Conservation (phyloP, 1,139 yeast genomes). For the Pichia sp. region DNA sequence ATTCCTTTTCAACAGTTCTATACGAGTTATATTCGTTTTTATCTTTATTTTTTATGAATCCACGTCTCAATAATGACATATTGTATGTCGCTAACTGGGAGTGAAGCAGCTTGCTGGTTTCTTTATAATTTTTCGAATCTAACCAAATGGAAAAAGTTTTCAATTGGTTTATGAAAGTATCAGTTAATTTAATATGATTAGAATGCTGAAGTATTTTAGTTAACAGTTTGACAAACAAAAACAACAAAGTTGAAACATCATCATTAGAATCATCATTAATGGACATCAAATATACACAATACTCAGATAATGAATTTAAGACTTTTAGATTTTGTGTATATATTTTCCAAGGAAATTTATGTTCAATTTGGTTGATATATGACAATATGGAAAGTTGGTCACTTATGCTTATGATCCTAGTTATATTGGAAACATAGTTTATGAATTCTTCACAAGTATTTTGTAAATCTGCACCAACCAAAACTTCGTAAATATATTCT, state of each 20-base stretch:
- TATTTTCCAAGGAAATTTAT: slow-evolving; percentile 20
- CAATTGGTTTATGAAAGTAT: slow-evolving; percentile 3
- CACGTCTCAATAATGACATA: slow-evolving; percentile 2
- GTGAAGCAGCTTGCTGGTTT: background rate
- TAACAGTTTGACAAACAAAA: slow-evolving; percentile 3
- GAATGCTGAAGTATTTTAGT: slow-evolving; percentile 1
- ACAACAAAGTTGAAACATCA: background rate
- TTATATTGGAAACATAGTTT: slow-evolving; percentile 16
- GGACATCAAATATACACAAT: slow-evolving; percentile 5
- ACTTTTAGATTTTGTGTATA: slow-evolving; percentile 13
- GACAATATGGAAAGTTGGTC: slow-evolving; percentile 22
- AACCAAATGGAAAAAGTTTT: slow-evolving; percentile 3
- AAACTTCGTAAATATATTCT: slow-evolving; percentile 23
- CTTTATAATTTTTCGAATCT: background rate
- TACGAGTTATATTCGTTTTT: background rate
- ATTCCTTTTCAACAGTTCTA: slow-evolving; percentile 4
- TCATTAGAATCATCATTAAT: background rate
- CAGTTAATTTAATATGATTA: slow-evolving; percentile 1
- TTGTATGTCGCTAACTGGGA: slow-evolving; percentile 5
- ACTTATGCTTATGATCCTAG: slow-evolving; percentile 9
- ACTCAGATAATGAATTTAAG: slow-evolving; percentile 14
- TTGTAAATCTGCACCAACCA: slow-evolving; percentile 22
- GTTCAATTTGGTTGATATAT: slow-evolving; percentile 18
- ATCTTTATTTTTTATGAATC: background rate
- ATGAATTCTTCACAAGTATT: slow-evolving; percentile 20